phyloP scores from a whole-genome alignment of 2,329 filamentous ascomycete species.

The Talaromyces funiculosus region DNA sequence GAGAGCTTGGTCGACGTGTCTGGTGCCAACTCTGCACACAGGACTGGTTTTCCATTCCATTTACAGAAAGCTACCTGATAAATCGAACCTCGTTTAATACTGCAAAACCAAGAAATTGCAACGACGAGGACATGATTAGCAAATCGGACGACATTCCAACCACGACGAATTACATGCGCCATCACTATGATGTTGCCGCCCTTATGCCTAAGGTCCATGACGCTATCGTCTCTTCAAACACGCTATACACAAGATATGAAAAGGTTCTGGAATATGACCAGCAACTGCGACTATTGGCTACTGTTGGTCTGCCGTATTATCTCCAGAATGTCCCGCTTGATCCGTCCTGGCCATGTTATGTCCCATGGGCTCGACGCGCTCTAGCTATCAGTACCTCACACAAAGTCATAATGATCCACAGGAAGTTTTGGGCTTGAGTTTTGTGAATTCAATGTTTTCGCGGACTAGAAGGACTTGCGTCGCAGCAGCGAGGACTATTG shows the following conservation, averaged over 20 bases:
- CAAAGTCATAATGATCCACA: constrained; percentile 41
- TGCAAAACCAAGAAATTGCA: constrained; percentile 26
- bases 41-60: constrained; percentile 37
- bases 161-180: background rate
- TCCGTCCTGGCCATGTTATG: constrained; percentile 32
- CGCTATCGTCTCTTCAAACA: constrained; percentile 27
- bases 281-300: constrained; percentile 1
- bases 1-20: constrained; percentile 4
- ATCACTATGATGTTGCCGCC: constrained; percentile 4
- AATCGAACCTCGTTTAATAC: constrained; percentile 32
- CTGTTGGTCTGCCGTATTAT: background rate
- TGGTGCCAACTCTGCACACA: constrained; percentile 12
- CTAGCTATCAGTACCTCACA: constrained; percentile 34
- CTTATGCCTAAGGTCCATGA: constrained; percentile 35
- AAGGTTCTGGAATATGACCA: constrained; percentile 34
- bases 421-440: constrained; percentile 37
- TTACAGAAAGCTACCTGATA: constrained; percentile 31
- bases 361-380: constrained; percentile 33
- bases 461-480: constrained; percentile 37
- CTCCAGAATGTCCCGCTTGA: constrained; percentile 9
- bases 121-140: constrained; percentile 26
- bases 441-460: constrained; percentile 33
- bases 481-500: constrained; percentile 34
- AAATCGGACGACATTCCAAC: constrained; percentile 18
- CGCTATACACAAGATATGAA: constrained; percentile 33